A percentile compares a stretch with the other conserved stretches of the same genome.
Conservation (phyloP, 768 basidiomycete genomes). For the button mushroom (Agaricus bisporus) region DNA sequence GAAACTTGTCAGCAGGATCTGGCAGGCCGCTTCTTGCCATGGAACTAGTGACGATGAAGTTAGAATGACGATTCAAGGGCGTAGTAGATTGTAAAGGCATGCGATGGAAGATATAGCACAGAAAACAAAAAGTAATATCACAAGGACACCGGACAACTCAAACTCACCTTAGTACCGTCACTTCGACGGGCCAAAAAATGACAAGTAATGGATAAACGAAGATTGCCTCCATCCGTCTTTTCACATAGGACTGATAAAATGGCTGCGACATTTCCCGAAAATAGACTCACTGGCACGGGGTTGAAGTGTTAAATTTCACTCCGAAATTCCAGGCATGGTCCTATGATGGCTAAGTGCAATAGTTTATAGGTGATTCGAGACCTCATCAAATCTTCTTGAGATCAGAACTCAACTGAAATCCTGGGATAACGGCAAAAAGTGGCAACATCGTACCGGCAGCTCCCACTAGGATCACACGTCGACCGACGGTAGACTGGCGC, state of each 20-base stretch:
- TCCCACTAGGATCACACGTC: slow-evolving; percentile 54
- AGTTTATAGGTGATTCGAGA: background rate
- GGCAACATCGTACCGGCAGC: slow-evolving; percentile 38
- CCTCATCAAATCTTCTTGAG: slow-evolving; percentile 42
- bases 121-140: too few relatives aligned
- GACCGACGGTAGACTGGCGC: slow-evolving; percentile 40
- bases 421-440: slow-evolving; percentile 42
- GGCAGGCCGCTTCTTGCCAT: slow-evolving; percentile 56
- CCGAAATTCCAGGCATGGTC: slow-evolving; percentile 2
- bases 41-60: slow-evolving; percentile 29
- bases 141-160: slow-evolving; percentile 3
- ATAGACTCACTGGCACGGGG: slow-evolving; percentile 41
- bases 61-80: background rate
- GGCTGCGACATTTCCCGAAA: slow-evolving; percentile 56
- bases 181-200: slow-evolving; percentile 52
- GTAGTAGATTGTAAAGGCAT: too few relatives aligned
- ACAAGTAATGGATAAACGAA: slow-evolving; percentile 49
- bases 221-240: slow-evolving; percentile 50
- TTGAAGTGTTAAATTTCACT: background rate
- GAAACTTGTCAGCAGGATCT: slow-evolving; percentile 43
- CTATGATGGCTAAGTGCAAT: background rate
- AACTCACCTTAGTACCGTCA: slow-evolving; percentile 48
- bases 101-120: too few relatives aligned
- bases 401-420: slow-evolving; percentile 39
- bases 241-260: slow-evolving; percentile 57